phyloP scores from a whole-genome alignment of 495 filamentous ascomycete genomes.

The Pseudoneurospora amorphoporcata region DNA sequence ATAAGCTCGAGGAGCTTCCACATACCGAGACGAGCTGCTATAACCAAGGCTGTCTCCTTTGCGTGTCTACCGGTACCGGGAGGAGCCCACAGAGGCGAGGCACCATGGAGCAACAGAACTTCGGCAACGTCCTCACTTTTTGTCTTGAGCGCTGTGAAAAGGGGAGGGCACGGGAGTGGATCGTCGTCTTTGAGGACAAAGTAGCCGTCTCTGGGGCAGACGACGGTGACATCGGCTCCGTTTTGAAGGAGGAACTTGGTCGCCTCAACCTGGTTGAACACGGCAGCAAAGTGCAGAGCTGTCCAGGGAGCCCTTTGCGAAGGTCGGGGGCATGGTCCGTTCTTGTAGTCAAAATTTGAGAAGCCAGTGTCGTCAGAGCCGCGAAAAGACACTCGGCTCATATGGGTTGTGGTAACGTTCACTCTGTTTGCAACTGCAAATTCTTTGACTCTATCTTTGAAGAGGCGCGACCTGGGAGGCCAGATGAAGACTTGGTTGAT shows the following conservation, averaged over 20 bases:
- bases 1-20: not conserved
- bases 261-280: not conserved
- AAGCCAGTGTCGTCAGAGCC: not conserved
- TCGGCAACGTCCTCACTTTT: not conserved
- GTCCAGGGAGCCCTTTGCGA: not conserved
- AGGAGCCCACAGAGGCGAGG: not conserved
- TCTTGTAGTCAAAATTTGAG: not conserved
- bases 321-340: not conserved
- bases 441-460: not conserved
- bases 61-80: not conserved
- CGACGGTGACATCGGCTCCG: not conserved
- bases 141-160: not conserved
- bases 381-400: not conserved
- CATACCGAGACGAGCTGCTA: not conserved
- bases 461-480: not conserved
- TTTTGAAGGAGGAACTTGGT: not conserved
- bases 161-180: not conserved
- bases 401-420: not conserved
- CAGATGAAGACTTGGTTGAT: not conserved
- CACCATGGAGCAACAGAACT: not conserved
- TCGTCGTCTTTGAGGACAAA: not conserved
- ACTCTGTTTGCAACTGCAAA: not conserved
- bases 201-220: not conserved
- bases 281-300: not conserved
- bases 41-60: not conserved